Percentiles rank a stretch among this genome's conserved stretches.
phyloP scores from a whole-genome alignment of 352 stramenopile genomes.

The Phytopythium oedochilum region DNA sequence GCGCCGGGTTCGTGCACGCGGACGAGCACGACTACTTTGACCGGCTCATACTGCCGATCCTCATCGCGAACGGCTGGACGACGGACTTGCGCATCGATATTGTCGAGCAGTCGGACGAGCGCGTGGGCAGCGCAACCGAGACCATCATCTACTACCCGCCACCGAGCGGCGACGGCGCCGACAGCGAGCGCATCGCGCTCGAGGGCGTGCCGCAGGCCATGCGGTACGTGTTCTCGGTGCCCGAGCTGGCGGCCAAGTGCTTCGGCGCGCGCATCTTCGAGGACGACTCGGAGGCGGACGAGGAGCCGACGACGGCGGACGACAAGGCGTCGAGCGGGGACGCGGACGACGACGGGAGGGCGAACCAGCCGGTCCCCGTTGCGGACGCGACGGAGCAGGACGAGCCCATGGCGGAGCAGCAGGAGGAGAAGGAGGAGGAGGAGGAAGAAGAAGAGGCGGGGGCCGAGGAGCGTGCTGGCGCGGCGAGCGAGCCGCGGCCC shows the following conservation, averaged over 20 bases:
- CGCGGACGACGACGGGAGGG: slow-evolving; percentile 18
- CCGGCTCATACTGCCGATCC: slow-evolving; percentile 71
- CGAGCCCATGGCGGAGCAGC: slow-evolving; percentile 4
- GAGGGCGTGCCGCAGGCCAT: slow-evolving; percentile 55
- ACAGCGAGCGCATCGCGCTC: slow-evolving; percentile 19
- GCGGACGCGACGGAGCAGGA: background rate
- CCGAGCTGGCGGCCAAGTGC: slow-evolving; percentile 46
- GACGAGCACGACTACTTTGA: slow-evolving; percentile 74
- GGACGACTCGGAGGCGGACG: background rate
- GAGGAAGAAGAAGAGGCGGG: slow-evolving; percentile 14
- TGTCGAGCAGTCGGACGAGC: slow-evolving; percentile 38
- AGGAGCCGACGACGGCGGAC: background rate
- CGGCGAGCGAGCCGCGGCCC: slow-evolving; percentile 2
- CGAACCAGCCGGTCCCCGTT: slow-evolving; percentile 10
- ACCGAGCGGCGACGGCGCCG: slow-evolving; percentile 10
- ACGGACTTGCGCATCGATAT: slow-evolving; percentile 45
- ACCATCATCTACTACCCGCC: slow-evolving; percentile 30
- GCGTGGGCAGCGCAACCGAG: slow-evolving; percentile 32
- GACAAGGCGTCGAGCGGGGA: slow-evolving; percentile 31
- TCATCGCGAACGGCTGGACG: slow-evolving; percentile 69
- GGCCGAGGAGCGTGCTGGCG: background rate
- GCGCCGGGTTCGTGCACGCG: slow-evolving; percentile 9
- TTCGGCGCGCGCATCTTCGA: slow-evolving; percentile 67
- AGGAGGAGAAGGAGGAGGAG: slow-evolving; percentile 11
- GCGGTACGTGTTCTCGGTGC: slow-evolving; percentile 47